A percentile compares a stretch with the other conserved stretches of the same genome.
These are phyloP conservation scores for Monosporascus cannonballus DNA, from an alignment of 2,329 filamentous ascomycete genomes.

Conservation along the genomic window DNA sequence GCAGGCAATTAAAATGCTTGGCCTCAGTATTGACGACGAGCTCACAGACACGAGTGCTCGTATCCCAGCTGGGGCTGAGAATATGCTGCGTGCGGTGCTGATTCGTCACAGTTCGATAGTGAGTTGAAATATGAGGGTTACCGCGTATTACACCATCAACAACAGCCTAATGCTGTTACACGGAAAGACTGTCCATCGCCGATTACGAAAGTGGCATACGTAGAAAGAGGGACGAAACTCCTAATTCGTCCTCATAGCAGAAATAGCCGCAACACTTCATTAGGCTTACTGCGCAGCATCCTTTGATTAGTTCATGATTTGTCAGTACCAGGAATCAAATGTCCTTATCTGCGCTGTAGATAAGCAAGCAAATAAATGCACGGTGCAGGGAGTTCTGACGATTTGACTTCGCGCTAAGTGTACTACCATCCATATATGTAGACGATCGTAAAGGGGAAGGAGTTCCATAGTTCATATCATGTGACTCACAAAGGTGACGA, in stretches of 20 bases:
- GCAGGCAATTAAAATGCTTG: too few species aligned
- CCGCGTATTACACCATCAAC: background rate
- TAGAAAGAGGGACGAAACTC: background rate
- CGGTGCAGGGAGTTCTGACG: too few species aligned
- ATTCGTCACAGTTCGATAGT: background rate
- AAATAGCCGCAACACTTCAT: background rate
- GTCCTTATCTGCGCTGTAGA: background rate
- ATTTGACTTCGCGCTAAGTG: too few species aligned
- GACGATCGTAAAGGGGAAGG: too few species aligned
- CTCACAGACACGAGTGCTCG: too few species aligned
- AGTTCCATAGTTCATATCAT: too few species aligned
- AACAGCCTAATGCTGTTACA: background rate
- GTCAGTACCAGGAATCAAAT: background rate
- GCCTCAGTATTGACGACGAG: too few species aligned
- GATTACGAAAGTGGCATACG: background rate
- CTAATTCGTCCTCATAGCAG: background rate
- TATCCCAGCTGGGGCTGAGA: background rate
- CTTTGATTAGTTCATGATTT: background rate
- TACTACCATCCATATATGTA: too few species aligned
- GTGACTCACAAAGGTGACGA: too few species aligned
- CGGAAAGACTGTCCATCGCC: background rate
- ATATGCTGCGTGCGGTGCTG: background rate
- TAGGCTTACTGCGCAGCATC: background rate
- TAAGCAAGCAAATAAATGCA: background rate
- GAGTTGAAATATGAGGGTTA: too few species aligned